Evolutionary conservation across 495 filamentous ascomycete species (phyloP), one percentile per base, ranked within the genome.

Genomic region (Parathielavia appendiculata): DNA sequence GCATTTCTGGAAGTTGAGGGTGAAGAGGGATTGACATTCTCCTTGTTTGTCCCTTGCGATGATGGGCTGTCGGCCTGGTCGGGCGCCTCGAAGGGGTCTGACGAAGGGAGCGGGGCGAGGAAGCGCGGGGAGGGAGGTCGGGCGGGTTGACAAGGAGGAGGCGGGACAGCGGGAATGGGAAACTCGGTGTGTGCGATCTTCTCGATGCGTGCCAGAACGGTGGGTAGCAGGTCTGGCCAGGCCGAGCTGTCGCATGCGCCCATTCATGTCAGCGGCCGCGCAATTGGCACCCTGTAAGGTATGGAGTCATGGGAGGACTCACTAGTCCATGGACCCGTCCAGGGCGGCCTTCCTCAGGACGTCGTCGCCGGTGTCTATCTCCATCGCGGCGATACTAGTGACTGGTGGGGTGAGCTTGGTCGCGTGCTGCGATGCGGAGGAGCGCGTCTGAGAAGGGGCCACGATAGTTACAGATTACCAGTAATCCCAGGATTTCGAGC

Each of bases 301-400:
- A n/a, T n/a, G n/a, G n/a, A 4, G 40, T 26, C 35, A 19, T 5
- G 13, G 17, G 4, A 14, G 26, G 26, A 54, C 77, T 71, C 81
- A 91, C 89, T 81, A 77, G 61, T 89, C 83, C 71, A 92, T 83
- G 23, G 77, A 72, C 43, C 84, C 84, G 70, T 87, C 86, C 61
- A 79, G 75, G 62, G 87, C 85, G 71, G 83, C 79, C 61, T 67
- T 71, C 63, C 77, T 75, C 46, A 93, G 75, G 61, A 87, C 73
- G 67, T 81, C 81, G 66, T 90, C 85, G 61, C 84, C 82, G 73
- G 57, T 66, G 19, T 76, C 76, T n/a, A 72, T 70, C 10, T 77
- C 75, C 73, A 78, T 77, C 34, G 52, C 62, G 44, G 60, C 46
- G 69, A 75, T 77, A 44, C 48, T 69, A 56, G 58, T 53, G 57